Conservation (phyloP, 495 filamentous ascomycete species). For the Penicillium arizonense region DNA sequence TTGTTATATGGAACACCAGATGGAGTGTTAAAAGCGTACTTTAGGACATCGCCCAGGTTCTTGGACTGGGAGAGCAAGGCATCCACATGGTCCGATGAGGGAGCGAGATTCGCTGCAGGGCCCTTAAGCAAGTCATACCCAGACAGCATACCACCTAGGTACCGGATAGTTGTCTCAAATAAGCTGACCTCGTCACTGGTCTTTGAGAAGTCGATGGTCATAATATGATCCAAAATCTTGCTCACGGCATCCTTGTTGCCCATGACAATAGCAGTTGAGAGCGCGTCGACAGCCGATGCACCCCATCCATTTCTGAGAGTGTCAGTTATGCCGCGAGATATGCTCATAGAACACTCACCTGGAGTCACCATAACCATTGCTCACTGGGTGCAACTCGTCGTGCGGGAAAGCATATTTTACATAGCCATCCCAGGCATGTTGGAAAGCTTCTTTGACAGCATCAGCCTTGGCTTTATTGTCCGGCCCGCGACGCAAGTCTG, state of each 20-base stretch:
- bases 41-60: slow-evolving; percentile 68
- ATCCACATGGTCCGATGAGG: slow-evolving; percentile 47
- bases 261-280: slow-evolving; percentile 82
- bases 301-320: slow-evolving; percentile 77
- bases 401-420: slow-evolving; percentile 74
- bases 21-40: slow-evolving; percentile 74
- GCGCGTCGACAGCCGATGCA: slow-evolving; percentile 77
- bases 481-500: slow-evolving; percentile 5
- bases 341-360: slow-evolving; percentile 47
- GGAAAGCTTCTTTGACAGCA: slow-evolving; percentile 74
- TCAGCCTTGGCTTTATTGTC: slow-evolving; percentile 44
- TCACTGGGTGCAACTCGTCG: slow-evolving; percentile 71
- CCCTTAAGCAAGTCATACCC: slow-evolving; percentile 80
- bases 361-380: slow-evolving; percentile 64
- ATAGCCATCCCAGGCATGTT: slow-evolving; percentile 79
- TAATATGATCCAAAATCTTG: slow-evolving; percentile 67
- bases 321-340: background rate
- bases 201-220: slow-evolving; percentile 64
- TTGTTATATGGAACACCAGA: slow-evolving; percentile 76
- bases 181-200: slow-evolving; percentile 62
- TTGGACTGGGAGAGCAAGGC: slow-evolving; percentile 64
- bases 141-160: slow-evolving; percentile 75
- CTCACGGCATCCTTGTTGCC: slow-evolving; percentile 62
- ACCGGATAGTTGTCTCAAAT: slow-evolving; percentile 91
- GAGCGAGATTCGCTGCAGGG: slow-evolving; percentile 55